Evolutionary conservation across 108 stramenopile species (phyloP).

Genomic region (Aurantiochytrium sp.): DNA sequence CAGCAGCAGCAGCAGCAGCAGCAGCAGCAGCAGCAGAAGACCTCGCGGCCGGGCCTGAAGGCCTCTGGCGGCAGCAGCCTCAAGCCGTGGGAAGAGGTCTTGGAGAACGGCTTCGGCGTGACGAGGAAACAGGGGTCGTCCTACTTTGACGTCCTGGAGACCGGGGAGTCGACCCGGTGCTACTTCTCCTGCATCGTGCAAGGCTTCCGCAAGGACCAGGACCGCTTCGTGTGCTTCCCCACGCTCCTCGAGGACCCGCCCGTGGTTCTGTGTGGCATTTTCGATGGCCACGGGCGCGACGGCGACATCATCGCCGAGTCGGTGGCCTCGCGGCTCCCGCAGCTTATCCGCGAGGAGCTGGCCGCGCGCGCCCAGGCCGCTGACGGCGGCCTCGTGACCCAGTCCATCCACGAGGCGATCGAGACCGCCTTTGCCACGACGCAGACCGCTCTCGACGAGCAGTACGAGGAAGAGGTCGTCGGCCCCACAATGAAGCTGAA

Average conservation of each 20-base stretch:
- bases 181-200: conserved; percentile 10
- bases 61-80: too few species aligned
- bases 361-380: background rate
- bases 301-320: conserved; percentile 6
- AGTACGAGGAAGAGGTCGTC: background rate
- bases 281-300: conserved; percentile 1
- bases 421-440: background rate
- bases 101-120: background rate
- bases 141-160: background rate
- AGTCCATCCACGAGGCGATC: background rate
- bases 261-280: background rate
- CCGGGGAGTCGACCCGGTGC: too few species aligned
- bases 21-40: too few species aligned
- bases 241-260: background rate
- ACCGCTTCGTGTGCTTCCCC: background rate
- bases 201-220: background rate
- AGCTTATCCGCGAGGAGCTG: background rate
- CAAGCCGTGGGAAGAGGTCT: background rate
- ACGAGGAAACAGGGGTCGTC: background rate
- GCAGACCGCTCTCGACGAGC: background rate
- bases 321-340: background rate
- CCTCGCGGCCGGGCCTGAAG: too few species aligned
- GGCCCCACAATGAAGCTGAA: background rate
- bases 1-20: too few species aligned
- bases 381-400: background rate